Conservation (phyloP, 495 filamentous ascomycete genomes). For the Tuber umbilicatum region DNA sequence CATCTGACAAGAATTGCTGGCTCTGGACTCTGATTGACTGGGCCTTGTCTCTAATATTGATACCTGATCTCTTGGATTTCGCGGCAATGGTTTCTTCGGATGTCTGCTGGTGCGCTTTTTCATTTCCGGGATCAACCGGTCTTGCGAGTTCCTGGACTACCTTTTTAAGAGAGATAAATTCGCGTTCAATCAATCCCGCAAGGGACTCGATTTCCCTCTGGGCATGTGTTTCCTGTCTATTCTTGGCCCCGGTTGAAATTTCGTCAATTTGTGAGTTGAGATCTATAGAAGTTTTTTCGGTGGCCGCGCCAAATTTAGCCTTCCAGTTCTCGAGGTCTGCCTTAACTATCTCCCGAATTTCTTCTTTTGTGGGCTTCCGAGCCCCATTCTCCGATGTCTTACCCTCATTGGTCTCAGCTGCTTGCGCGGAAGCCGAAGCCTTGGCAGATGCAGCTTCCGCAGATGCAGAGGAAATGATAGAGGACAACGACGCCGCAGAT, state of each 20-base stretch:
- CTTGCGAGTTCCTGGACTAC: slow-evolving; percentile 31
- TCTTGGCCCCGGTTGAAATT: slow-evolving; percentile 58
- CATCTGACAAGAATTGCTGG: slow-evolving; percentile 62
- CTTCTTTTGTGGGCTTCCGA: slow-evolving; percentile 45
- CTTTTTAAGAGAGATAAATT: slow-evolving; percentile 60
- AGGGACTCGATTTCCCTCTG: slow-evolving; percentile 48
- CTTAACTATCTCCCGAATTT: slow-evolving; percentile 61
- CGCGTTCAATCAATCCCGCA: slow-evolving; percentile 55
- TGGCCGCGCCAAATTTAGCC: slow-evolving; percentile 72
- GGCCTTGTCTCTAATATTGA: slow-evolving; percentile 70
- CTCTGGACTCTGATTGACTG: slow-evolving; percentile 76
- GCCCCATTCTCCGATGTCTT: slow-evolving; percentile 13
- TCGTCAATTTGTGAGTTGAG: slow-evolving; percentile 63
- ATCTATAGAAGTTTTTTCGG: slow-evolving; percentile 70
- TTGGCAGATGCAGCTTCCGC: slow-evolving; percentile 29
- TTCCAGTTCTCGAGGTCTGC: slow-evolving; percentile 78
- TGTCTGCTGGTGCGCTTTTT: slow-evolving; percentile 46
- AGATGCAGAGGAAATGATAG: slow-evolving; percentile 34
- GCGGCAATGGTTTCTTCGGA: slow-evolving; percentile 57
- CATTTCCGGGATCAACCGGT: slow-evolving; percentile 57
- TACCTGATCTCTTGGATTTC: slow-evolving; percentile 65
- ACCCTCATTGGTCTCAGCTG: slow-evolving; percentile 17
- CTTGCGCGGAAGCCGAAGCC: slow-evolving; percentile 25
- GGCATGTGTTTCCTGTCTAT: slow-evolving; percentile 49
- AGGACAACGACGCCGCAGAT: slow-evolving; percentile 31